Evolutionary conservation across 345 rosid species (phyloP).

Genomic region (Euphorbia lathyris): DNA sequence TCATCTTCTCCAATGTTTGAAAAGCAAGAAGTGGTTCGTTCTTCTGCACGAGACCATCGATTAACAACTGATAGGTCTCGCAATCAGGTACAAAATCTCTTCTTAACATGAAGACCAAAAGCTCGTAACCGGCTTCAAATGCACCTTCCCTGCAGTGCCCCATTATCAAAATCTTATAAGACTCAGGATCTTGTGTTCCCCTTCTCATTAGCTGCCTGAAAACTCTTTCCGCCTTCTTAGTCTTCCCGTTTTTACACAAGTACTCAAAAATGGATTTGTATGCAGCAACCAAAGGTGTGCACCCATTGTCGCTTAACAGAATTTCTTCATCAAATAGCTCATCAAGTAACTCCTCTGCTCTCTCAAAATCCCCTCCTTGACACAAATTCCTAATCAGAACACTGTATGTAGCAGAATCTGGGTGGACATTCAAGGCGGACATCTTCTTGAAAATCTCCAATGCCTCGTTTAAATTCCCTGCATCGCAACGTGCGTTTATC

Average conservation of each 20-base stretch:
- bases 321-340: constrained; percentile 39
- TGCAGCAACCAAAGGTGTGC: constrained; percentile 59
- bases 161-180: constrained; percentile 49
- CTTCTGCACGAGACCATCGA: constrained; percentile 52
- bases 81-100: constrained; percentile 58
- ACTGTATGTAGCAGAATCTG: constrained; percentile 82
- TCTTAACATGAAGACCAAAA: constrained; percentile 71
- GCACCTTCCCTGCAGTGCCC: constrained; percentile 75
- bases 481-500: constrained; percentile 57
- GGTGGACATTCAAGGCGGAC: constrained; percentile 40
- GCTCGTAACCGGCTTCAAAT: constrained; percentile 52
- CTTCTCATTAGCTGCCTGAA: constrained; percentile 82
- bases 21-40: constrained; percentile 63
- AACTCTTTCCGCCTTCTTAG: constrained; percentile 58
- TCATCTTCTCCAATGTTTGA: constrained; percentile 58
- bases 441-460: constrained; percentile 51
- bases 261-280: constrained; percentile 68
- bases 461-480: constrained; percentile 61
- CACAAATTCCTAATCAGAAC: constrained; percentile 65
- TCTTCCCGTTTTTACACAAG: constrained; percentile 66
- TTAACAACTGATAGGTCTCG: constrained; percentile 53
- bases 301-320: constrained; percentile 14
- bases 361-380: constrained; percentile 47
- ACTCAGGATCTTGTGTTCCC: constrained; percentile 70
- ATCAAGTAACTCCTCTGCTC: constrained; percentile 61